A percentile compares a stretch with the other conserved stretches of the same genome.
These are phyloP conservation scores for Penicillium macrosclerotiorum DNA, from an alignment of 495 filamentous ascomycete species.

Conservation along the genomic window DNA sequence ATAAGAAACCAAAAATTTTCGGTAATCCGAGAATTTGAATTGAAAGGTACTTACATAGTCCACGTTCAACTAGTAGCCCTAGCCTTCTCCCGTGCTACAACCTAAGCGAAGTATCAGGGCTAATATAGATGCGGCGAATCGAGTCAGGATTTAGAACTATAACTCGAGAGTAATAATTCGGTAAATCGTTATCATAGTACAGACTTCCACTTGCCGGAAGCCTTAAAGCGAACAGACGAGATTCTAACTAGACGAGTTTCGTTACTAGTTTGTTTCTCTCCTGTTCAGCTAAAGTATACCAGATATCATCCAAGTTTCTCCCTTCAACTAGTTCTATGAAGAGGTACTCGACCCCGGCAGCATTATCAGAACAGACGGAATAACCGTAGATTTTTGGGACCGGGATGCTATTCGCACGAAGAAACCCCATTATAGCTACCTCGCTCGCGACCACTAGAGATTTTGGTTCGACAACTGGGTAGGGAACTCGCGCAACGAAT, in stretches of 20 bases:
- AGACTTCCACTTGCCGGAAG: slow-evolving; percentile 21
- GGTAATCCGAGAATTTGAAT: background rate
- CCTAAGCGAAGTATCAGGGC: slow-evolving; percentile 18
- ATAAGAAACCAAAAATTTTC: background rate
- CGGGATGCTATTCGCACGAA: slow-evolving; percentile 24
- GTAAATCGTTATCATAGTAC: slow-evolving; percentile 12
- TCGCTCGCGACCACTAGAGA: slow-evolving; percentile 26
- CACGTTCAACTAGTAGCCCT: slow-evolving; percentile 11
- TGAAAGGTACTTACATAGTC: slow-evolving; percentile 16
- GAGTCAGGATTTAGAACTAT: background rate
- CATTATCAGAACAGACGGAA: slow-evolving; percentile 13
- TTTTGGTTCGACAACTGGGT: slow-evolving; percentile 7
- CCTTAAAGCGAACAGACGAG: slow-evolving; percentile 6
- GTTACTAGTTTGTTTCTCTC: slow-evolving; percentile 5
- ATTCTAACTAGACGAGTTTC: slow-evolving; percentile 13
- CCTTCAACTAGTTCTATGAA: slow-evolving; percentile 19
- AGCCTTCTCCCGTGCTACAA: slow-evolving; percentile 19
- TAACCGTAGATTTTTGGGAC: slow-evolving; percentile 21
- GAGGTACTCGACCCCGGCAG: slow-evolving; percentile 26
- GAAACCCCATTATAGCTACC: slow-evolving; percentile 35
- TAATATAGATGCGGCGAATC: slow-evolving; percentile 14
- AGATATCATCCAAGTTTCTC: slow-evolving; percentile 13
- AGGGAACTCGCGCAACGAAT: slow-evolving; percentile 21
- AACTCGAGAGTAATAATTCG: background rate
- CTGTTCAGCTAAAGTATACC: slow-evolving; percentile 13